Evolutionary conservation across 345 rosid genomes (phyloP).

Genomic region (Schrenkiella parvula): DNA sequence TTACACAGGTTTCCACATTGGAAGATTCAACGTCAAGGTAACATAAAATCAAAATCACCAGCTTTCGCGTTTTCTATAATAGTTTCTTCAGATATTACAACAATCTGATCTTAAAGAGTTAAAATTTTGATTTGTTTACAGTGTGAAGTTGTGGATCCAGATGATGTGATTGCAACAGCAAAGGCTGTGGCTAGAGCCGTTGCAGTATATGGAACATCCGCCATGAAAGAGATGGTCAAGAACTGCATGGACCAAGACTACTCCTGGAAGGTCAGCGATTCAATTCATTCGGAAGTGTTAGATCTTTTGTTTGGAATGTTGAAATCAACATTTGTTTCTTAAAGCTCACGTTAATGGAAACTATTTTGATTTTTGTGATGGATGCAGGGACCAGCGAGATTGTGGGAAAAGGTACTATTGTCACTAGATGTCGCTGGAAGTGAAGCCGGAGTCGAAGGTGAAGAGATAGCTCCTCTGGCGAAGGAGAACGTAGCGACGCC

Average conservation of each 20-base stretch:
- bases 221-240: slow-evolving; percentile 66
- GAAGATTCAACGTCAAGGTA: slow-evolving; percentile 68
- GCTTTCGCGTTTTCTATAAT: neutral
- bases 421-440: slow-evolving; percentile 52
- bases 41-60: neutral
- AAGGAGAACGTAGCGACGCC: slow-evolving; percentile 84
- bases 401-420: slow-evolving; percentile 72
- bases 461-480: slow-evolving; percentile 83
- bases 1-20: slow-evolving; percentile 90
- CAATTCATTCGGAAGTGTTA: neutral
- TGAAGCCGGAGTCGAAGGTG: slow-evolving; percentile 67
- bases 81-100: neutral
- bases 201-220: slow-evolving; percentile 51
- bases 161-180: slow-evolving; percentile 66
- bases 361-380: neutral
- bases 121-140: slow-evolving; percentile 23
- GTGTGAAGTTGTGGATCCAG: slow-evolving; percentile 82
- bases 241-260: slow-evolving; percentile 90
- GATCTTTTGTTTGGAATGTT: neutral
- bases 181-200: slow-evolving; percentile 56
- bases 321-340: neutral
- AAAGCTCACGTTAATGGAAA: neutral
- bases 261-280: slow-evolving; percentile 86
- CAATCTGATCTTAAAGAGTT: neutral
- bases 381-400: slow-evolving; percentile 70